Percentiles rank a stretch among this genome's conserved stretches.
These are phyloP conservation scores for Aureobasidium namibiae DNA, from an alignment of 2,329 filamentous ascomycete species.

Conservation along the genomic window DNA sequence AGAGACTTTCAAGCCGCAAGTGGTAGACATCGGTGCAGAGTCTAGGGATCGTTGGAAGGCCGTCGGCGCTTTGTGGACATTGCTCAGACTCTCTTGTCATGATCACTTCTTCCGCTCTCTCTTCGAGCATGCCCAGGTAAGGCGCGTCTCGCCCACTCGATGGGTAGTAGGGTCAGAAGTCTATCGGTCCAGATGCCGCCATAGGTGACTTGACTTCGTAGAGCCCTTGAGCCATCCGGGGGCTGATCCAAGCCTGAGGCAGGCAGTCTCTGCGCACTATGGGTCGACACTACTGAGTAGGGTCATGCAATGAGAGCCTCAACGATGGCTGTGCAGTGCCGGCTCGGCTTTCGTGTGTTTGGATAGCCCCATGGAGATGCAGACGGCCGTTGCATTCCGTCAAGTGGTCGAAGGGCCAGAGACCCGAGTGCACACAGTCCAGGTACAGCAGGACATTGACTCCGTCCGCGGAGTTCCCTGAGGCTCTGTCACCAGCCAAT, in stretches of 20 bases:
- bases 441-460: conserved; percentile 46
- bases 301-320: conserved; percentile 58
- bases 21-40: background rate
- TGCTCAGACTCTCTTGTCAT: background rate
- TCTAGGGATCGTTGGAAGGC: background rate
- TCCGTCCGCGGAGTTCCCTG: conserved; percentile 47
- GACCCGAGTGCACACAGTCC: conserved; percentile 48
- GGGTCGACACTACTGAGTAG: conserved; percentile 61
- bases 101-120: background rate
- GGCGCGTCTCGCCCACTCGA: background rate
- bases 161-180: background rate
- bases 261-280: conserved; percentile 57
- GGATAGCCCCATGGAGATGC: background rate
- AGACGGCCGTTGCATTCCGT: no score
- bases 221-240: conserved; percentile 56
- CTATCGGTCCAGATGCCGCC: conserved; percentile 54
- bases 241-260: conserved; percentile 58
- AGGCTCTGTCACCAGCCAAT: conserved; percentile 12
- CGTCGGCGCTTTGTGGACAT: background rate
- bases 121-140: conserved; percentile 54
- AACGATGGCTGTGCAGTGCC: conserved; percentile 39
- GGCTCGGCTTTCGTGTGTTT: background rate
- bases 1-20: background rate
- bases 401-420: no score
- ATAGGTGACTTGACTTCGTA: conserved; percentile 61